phyloP scores from a whole-genome alignment of 2,329 filamentous ascomycete species.

The Xylaria sp. region DNA sequence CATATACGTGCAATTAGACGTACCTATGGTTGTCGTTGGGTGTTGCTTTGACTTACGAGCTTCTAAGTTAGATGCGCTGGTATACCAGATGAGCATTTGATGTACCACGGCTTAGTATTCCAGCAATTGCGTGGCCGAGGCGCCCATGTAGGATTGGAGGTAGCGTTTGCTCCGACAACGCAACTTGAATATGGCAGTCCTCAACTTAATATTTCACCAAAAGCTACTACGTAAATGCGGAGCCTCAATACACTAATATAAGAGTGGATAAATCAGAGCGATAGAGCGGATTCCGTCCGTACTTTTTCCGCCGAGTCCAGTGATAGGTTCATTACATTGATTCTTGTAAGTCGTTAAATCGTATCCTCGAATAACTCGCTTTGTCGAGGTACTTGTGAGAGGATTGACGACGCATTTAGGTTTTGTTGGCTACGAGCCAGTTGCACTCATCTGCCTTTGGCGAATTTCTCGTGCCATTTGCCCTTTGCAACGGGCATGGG shows the following conservation, averaged over 20 bases:
- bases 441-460: constrained; percentile 54
- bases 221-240: neutral
- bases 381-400: neutral
- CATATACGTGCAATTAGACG: neutral
- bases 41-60: too few species aligned
- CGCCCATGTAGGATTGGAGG: neutral
- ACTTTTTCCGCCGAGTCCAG: neutral
- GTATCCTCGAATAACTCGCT: neutral
- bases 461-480: constrained; percentile 72
- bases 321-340: neutral
- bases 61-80: neutral
- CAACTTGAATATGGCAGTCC: neutral
- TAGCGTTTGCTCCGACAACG: neutral
- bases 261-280: neutral
- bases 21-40: too few species aligned
- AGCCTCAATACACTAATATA: neutral
- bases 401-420: neutral
- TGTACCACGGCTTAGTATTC: neutral
- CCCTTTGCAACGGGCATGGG: constrained; percentile 54
- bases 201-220: neutral
- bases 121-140: neutral
- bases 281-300: neutral
- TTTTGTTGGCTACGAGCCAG: neutral
- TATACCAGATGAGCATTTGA: neutral
- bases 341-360: too few species aligned